These are phyloP conservation scores for Globisporangium cystogenes DNA, from an alignment of 352 stramenopile genomes.

Conservation along the genomic window DNA sequence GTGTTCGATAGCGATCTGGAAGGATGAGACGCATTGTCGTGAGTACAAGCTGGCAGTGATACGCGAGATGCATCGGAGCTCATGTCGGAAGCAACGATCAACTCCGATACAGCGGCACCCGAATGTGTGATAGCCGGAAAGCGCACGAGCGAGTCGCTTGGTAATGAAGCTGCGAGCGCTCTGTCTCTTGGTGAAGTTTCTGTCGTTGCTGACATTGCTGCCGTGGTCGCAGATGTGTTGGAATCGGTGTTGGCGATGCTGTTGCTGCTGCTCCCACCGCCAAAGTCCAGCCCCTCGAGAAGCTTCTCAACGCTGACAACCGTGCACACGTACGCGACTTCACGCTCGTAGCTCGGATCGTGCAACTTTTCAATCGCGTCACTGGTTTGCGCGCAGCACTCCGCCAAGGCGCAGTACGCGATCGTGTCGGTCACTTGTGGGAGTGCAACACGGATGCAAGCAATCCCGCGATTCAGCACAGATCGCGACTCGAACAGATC, in stretches of 20 bases:
- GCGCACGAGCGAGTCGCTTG: constrained; percentile 10
- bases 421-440: constrained; percentile 41
- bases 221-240: not conserved
- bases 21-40: not conserved
- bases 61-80: constrained; percentile 6
- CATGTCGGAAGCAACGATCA: not conserved
- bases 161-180: not conserved
- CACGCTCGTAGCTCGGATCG: constrained; percentile 43
- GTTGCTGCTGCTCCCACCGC: not conserved
- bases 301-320: constrained; percentile 38
- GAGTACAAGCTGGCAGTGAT: constrained; percentile 19
- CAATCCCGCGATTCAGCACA: constrained; percentile 32
- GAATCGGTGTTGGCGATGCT: no score
- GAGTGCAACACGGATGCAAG: constrained; percentile 31
- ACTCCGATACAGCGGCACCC: not conserved
- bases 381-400: constrained; percentile 39
- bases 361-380: constrained; percentile 49
- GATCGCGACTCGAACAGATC: constrained; percentile 47
- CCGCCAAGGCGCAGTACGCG: constrained; percentile 54
- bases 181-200: constrained; percentile 3
- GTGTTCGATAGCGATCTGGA: not conserved
- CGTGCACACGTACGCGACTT: constrained; percentile 50
- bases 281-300: constrained; percentile 18
- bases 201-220: not conserved
- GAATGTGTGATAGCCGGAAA: constrained; percentile 24